These are phyloP conservation scores for Aureobasidium musti DNA, from an alignment of 2,329 filamentous ascomycete genomes.

Conservation along the genomic window DNA sequence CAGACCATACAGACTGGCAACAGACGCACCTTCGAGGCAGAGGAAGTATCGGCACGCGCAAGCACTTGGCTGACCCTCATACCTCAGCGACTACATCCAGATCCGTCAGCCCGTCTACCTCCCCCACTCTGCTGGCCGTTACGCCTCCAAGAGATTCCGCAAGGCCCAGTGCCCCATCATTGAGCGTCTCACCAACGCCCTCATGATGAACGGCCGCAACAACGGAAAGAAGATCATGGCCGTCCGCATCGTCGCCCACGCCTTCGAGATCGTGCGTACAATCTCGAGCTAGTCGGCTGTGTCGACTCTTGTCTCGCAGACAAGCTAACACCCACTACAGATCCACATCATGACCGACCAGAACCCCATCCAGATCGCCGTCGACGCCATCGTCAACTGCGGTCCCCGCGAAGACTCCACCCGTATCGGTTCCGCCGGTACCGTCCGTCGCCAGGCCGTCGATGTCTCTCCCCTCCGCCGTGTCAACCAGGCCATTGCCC, in stretches of 20 bases:
- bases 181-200: conserved; percentile 99
- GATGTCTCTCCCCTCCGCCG: conserved; percentile 99
- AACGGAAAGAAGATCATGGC: conserved; percentile 99
- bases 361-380: conserved; percentile 99
- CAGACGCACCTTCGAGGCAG: conserved; percentile 32
- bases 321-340: conserved; percentile 51
- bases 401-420: conserved; percentile 99
- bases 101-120: conserved; percentile 99
- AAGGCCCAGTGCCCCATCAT: conserved; percentile 99
- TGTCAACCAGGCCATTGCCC: conserved; percentile 99
- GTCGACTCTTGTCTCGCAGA: neutral
- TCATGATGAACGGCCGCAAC: conserved; percentile 99
- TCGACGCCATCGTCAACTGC: conserved; percentile 99
- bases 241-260: conserved; percentile 97
- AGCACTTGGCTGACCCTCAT: conserved; percentile 23
- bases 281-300: neutral
- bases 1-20: conserved; percentile 31
- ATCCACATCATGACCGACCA: conserved; percentile 99
- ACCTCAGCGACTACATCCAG: conserved; percentile 94
- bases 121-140: conserved; percentile 97
- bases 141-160: conserved; percentile 99
- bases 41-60: conserved; percentile 25
- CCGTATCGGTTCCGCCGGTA: conserved; percentile 99
- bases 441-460: conserved; percentile 99
- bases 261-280: conserved; percentile 86